Conservation (phyloP, 2,329 filamentous ascomycete species). For the Fulvia fulva region DNA sequence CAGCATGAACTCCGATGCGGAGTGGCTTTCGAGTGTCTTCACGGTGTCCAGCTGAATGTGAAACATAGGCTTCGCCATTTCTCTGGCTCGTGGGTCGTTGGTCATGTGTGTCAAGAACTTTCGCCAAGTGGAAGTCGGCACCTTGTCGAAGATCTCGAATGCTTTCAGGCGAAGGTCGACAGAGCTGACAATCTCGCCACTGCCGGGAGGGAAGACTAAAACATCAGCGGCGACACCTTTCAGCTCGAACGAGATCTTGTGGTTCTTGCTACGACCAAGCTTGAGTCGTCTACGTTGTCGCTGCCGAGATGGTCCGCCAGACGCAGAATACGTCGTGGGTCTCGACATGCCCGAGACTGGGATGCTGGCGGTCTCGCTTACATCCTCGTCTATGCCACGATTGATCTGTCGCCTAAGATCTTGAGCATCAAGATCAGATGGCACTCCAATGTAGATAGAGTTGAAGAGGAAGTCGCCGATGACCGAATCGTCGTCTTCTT, state of each 20-base stretch:
- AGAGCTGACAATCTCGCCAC: constrained; percentile 80
- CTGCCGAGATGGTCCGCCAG: constrained; percentile 24
- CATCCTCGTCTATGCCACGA: constrained; percentile 76
- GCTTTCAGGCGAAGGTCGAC: constrained; percentile 78
- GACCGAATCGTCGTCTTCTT: constrained; percentile 75
- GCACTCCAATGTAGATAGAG: constrained; percentile 94
- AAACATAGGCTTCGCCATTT: constrained; percentile 83
- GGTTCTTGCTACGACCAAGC: constrained; percentile 77
- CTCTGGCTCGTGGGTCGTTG: constrained; percentile 71
- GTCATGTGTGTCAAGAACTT: constrained; percentile 95
- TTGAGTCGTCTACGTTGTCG: constrained; percentile 51
- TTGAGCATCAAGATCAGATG: constrained; percentile 72
- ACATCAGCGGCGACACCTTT: constrained; percentile 79
- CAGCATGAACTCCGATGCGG: constrained; percentile 78
- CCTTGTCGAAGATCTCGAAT: constrained; percentile 87
- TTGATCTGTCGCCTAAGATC: constrained; percentile 84
- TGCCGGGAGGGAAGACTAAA: constrained; percentile 70
- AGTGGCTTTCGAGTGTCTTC: constrained; percentile 75
- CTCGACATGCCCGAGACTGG: constrained; percentile 63
- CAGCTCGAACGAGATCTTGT: constrained; percentile 95
- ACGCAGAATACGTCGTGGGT: constrained; percentile 48
- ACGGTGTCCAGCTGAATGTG: constrained; percentile 86
- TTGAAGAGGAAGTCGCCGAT: constrained; percentile 98
- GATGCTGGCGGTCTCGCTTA: constrained; percentile 85
- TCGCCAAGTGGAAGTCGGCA: constrained; percentile 95